Conservation (phyloP, 2,329 filamentous ascomycete genomes). For the Cytospora paraplurivora region DNA sequence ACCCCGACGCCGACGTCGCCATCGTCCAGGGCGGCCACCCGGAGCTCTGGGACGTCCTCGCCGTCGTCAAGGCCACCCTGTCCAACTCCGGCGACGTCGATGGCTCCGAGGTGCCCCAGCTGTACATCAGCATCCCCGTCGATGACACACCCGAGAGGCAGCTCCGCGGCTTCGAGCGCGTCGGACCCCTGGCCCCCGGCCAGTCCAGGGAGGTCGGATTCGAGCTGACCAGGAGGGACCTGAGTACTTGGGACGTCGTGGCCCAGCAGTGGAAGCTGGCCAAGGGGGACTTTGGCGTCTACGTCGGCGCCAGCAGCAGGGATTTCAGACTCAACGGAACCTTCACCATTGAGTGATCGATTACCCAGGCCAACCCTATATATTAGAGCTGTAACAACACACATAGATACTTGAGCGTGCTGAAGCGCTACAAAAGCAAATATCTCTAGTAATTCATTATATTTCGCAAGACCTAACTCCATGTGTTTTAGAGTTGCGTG, state of each 20-base stretch:
- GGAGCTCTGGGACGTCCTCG: conserved; percentile 52
- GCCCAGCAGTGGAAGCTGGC: conserved; percentile 63
- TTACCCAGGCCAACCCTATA: too few species aligned
- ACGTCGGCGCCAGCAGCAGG: conserved; percentile 51
- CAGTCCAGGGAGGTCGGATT: conserved; percentile 51
- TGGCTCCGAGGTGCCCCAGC: conserved; percentile 50
- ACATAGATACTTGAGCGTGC: too few species aligned
- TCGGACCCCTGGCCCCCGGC: conserved; percentile 46
- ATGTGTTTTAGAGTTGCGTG: too few species aligned
- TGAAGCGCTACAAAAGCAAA: too few species aligned
- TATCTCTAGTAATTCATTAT: too few species aligned
- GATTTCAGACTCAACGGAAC: conserved; percentile 45
- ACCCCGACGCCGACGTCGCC: conserved; percentile 44
- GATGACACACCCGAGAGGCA: conserved; percentile 53
- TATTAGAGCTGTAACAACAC: too few species aligned
- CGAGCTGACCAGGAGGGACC: conserved; percentile 60
- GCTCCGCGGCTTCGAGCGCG: conserved; percentile 66
- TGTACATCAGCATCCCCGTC: conserved; percentile 52
- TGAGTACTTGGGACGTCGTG: conserved; percentile 66
- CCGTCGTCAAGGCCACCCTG: conserved; percentile 42
- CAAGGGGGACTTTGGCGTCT: conserved; percentile 47
- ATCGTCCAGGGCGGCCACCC: conserved; percentile 47
- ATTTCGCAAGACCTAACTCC: too few species aligned
- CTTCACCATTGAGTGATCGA: conserved; percentile 32
- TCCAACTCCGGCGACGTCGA: conserved; percentile 45